Conservation (phyloP, 768 basidiomycete genomes). For the Obba rivulosa region DNA sequence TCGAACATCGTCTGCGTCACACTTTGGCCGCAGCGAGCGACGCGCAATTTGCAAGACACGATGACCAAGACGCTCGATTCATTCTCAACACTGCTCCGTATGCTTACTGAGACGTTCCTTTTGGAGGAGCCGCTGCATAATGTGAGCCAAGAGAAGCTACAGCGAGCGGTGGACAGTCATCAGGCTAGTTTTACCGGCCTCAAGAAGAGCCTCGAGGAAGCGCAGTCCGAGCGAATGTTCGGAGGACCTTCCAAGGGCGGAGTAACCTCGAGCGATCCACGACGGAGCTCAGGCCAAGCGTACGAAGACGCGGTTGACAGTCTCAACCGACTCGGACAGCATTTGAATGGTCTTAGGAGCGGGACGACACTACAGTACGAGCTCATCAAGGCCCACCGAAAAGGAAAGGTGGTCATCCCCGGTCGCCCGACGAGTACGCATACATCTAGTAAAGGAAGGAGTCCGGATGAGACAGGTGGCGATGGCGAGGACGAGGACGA, state of each 20-base stretch:
- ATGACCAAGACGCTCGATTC: constrained; percentile 85
- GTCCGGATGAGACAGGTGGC: background rate
- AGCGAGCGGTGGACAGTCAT: constrained; percentile 78
- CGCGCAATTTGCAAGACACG: constrained; percentile 72
- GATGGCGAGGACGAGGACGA: constrained; percentile 20
- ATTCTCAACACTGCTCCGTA: constrained; percentile 78
- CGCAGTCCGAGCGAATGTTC: constrained; percentile 75
- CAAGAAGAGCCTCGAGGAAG: constrained; percentile 81
- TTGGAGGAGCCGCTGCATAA: constrained; percentile 63
- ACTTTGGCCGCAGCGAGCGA: constrained; percentile 85
- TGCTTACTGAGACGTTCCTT: constrained; percentile 82
- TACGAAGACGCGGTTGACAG: constrained; percentile 87
- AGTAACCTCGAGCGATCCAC: background rate
- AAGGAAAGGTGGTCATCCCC: constrained; percentile 37
- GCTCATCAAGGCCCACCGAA: constrained; percentile 54
- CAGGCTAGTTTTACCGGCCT: constrained; percentile 87
- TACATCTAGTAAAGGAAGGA: background rate
- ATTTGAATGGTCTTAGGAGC: constrained; percentile 83
- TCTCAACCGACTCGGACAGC: constrained; percentile 88
- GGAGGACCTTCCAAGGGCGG: constrained; percentile 19
- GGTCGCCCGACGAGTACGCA: constrained; percentile 2
- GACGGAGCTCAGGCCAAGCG: constrained; percentile 40
- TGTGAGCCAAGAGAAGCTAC: constrained; percentile 57
- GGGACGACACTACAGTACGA: constrained; percentile 84
- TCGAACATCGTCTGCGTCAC: constrained; percentile 82